phyloP scores from a whole-genome alignment of 1,284 basidiomycete genomes.

The Thecaphora frezii region DNA sequence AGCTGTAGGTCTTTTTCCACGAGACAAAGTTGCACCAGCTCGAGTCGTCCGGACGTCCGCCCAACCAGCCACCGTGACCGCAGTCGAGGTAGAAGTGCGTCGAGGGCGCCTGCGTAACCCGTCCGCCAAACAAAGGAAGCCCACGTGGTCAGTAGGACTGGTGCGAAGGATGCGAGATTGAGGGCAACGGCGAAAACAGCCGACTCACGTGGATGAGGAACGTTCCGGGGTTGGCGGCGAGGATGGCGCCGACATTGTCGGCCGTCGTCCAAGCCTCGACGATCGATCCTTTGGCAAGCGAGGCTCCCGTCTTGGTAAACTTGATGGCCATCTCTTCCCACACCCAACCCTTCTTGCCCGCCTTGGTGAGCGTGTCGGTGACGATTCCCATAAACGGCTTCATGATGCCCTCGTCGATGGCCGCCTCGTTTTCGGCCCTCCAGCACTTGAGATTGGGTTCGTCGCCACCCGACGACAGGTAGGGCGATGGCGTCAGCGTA shows the following conservation, averaged over 20 bases:
- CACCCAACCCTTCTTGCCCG: conserved; percentile 68
- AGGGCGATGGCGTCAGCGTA: conserved; percentile 65
- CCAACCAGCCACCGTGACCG: conserved; percentile 76
- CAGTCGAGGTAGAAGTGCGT: conserved; percentile 74
- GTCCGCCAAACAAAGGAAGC: not conserved
- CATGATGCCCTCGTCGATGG: conserved; percentile 58
- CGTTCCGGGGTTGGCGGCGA: conserved; percentile 68
- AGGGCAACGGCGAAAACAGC: not conserved
- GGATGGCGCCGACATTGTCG: conserved; percentile 66
- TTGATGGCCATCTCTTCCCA: conserved; percentile 67
- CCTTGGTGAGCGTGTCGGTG: conserved; percentile 62
- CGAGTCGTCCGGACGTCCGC: conserved; percentile 63
- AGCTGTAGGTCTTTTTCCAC: conserved; percentile 66
- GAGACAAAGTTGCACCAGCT: conserved; percentile 63
- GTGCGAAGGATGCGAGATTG: not conserved
- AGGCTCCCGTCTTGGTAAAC: conserved; percentile 52
- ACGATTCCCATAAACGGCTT: conserved; percentile 67
- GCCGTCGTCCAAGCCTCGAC: conserved; percentile 75
- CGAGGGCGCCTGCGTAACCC: conserved; percentile 60
- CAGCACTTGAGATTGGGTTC: conserved; percentile 77
- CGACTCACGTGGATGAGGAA: conserved; percentile 62
- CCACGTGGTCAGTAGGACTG: not conserved
- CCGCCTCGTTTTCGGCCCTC: conserved; percentile 39
- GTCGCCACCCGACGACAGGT: conserved; percentile 80
- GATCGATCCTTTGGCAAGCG: conserved; percentile 69